Conservation (phyloP, 208 protist genomes). For the Crithidia thermophila region DNA sequence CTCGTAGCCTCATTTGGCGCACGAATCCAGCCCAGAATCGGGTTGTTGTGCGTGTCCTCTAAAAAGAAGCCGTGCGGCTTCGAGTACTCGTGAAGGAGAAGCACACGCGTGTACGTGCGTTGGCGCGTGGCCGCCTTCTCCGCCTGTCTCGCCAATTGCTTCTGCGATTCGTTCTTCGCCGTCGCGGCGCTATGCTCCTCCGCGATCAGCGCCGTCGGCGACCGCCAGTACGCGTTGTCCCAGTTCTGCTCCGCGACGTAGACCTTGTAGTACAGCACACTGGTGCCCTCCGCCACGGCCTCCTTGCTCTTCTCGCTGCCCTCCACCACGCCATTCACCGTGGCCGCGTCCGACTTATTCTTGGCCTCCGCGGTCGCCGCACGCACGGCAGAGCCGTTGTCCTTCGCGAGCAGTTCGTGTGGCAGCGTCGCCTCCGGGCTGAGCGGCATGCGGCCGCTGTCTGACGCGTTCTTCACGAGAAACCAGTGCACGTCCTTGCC, state of each 20-base stretch:
- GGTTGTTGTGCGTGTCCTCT: constrained; percentile 42
- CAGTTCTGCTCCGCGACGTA: constrained; percentile 75
- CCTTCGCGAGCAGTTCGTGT: not conserved
- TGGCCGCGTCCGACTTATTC: constrained; percentile 3
- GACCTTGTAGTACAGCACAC: constrained; percentile 43
- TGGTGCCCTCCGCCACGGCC: not conserved
- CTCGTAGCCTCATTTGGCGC: constrained; percentile 4
- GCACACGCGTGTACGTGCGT: constrained; percentile 36
- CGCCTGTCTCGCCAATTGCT: not conserved
- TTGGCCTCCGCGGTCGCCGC: not conserved
- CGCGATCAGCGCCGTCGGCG: constrained; percentile 29
- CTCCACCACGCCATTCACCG: not conserved
- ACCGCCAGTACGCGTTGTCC: constrained; percentile 47
- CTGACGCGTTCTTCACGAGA: constrained; percentile 22
- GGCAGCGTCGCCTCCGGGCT: constrained; percentile 11
- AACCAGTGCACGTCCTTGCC: constrained; percentile 33
- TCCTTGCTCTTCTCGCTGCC: not conserved
- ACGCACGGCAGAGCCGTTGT: not conserved
- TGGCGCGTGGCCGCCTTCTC: not conserved
- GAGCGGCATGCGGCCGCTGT: constrained; percentile 12
- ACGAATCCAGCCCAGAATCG: constrained; percentile 52
- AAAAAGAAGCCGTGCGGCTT: constrained; percentile 37
- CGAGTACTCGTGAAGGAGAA: constrained; percentile 45
- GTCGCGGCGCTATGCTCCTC: not conserved
- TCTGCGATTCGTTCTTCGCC: not conserved